Percentiles rank a stretch among this genome's conserved stretches.
Conservation (phyloP, 257 asterid genomes). For the Fraxinus pennsylvanica region DNA sequence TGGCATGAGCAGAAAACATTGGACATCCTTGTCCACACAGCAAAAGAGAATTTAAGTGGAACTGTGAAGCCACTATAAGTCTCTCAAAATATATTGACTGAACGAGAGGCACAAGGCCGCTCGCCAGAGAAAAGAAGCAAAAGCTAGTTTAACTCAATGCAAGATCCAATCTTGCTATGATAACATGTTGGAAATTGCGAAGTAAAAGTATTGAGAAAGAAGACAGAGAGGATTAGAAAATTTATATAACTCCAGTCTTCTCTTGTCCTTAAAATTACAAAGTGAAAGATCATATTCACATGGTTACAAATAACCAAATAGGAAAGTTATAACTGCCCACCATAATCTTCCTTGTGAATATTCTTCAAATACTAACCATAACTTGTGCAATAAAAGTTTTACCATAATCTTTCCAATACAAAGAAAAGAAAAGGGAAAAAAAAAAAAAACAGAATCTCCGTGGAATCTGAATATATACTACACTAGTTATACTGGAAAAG, state of each 20-base stretch:
- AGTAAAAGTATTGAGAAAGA: too few relatives aligned
- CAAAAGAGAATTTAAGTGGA: neutral
- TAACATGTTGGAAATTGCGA: too few relatives aligned
- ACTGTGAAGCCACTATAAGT: neutral
- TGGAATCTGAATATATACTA: neutral
- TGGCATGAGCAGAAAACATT: neutral
- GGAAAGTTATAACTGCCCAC: too few relatives aligned
- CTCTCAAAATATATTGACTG: too few relatives aligned
- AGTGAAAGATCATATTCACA: too few relatives aligned
- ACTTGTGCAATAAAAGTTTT: too few relatives aligned
- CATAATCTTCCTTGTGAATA: too few relatives aligned
- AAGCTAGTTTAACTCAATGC: neutral
- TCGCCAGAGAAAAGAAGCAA: neutral
- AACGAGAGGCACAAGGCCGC: neutral
- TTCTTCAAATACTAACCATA: too few relatives aligned
- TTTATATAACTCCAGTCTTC: too few relatives aligned
- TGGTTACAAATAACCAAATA: too few relatives aligned
- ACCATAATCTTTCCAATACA: neutral
- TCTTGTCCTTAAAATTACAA: too few relatives aligned
- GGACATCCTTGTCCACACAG: neutral
- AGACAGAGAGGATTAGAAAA: too few relatives aligned
- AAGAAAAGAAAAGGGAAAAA: neutral
- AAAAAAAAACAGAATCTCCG: conserved; percentile 3
- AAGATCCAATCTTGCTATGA: neutral
- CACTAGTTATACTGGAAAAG: neutral